Percentiles rank a stretch among this genome's conserved stretches.
Evolutionary conservation across 192 early-diverging fungal genomes (phyloP).

Genomic region (Dissophora globulifera): DNA sequence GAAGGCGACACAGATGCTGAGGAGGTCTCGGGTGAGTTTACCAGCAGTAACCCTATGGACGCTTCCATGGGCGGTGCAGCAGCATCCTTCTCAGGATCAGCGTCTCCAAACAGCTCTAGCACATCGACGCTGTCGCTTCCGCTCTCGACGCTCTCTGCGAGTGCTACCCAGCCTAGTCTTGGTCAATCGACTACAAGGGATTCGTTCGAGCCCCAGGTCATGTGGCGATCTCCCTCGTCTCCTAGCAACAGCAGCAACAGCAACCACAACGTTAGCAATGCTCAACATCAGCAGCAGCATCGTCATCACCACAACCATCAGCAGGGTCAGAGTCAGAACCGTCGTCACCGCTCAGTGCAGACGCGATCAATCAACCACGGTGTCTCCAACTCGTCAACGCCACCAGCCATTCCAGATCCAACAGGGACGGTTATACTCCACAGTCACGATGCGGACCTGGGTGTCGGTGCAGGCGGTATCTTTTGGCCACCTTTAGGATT

Average conservation of each 20-base stretch:
- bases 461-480: conserved; percentile 5
- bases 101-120: conserved; percentile 29
- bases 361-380: conserved; percentile 1
- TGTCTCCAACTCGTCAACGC: conserved; percentile 29
- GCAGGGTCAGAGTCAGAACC: conserved; percentile 8
- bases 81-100: conserved; percentile 11
- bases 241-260: not conserved
- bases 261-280: conserved; percentile 7
- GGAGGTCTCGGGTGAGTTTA: no score
- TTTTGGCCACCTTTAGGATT: conserved; percentile 40
- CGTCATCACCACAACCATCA: conserved; percentile 12
- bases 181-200: conserved; percentile 8
- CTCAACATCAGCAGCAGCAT: not conserved
- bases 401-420: conserved; percentile 18
- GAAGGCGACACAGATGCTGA: conserved; percentile 50
- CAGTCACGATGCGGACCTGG: conserved; percentile 5
- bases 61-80: not conserved
- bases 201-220: conserved; percentile 4
- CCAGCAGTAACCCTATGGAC: no score
- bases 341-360: conserved; percentile 18
- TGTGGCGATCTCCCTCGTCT: conserved; percentile 6
- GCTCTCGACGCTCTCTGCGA: conserved; percentile 19
- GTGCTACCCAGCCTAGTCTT: not conserved
- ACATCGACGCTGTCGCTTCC: conserved; percentile 36
- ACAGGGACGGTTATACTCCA: not conserved